Percentiles rank a stretch among this genome's conserved stretches.
These are phyloP conservation scores for Tylopilus subfusipes DNA, from an alignment of 768 basidiomycete genomes.

Conservation along the genomic window DNA sequence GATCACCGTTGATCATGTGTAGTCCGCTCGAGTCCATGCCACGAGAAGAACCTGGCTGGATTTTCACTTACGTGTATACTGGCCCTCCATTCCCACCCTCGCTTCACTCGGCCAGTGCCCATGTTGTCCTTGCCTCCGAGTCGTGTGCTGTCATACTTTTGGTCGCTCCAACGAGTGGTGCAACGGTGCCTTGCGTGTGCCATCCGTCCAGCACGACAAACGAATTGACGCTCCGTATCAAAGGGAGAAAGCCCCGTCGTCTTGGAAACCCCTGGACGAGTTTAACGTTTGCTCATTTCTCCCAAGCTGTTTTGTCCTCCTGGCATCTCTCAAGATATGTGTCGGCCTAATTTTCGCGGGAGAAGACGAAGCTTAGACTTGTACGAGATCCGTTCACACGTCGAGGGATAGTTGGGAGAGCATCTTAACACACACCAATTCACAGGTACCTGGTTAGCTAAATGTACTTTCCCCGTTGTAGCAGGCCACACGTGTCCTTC, in stretches of 20 bases:
- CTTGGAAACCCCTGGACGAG: background rate
- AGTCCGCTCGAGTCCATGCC: slow-evolving; percentile 1
- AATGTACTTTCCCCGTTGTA: background rate
- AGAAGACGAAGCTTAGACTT: slow-evolving; percentile 15
- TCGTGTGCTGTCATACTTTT: background rate
- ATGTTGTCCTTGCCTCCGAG: background rate
- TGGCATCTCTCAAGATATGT: slow-evolving; percentile 5
- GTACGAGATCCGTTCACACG: slow-evolving; percentile 21
- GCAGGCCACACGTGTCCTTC: slow-evolving; percentile 3
- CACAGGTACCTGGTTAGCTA: slow-evolving; percentile 12
- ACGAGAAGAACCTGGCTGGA: background rate
- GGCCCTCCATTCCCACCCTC: background rate
- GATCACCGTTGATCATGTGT: background rate
- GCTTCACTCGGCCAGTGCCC: background rate
- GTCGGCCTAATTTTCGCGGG: slow-evolving; percentile 24
- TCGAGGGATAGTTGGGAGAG: slow-evolving; percentile 3
- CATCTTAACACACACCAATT: slow-evolving; percentile 1
- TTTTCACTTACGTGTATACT: slow-evolving; percentile 1
- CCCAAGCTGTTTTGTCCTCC: background rate
- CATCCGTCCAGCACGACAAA: too few species aligned
- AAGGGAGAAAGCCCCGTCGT: background rate
- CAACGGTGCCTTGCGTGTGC: too few species aligned
- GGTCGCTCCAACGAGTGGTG: background rate
- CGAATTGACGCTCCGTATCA: too few species aligned
- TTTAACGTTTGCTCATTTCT: background rate